Conservation (phyloP, 2,329 filamentous ascomycete species). For the Orbilia javanica region DNA sequence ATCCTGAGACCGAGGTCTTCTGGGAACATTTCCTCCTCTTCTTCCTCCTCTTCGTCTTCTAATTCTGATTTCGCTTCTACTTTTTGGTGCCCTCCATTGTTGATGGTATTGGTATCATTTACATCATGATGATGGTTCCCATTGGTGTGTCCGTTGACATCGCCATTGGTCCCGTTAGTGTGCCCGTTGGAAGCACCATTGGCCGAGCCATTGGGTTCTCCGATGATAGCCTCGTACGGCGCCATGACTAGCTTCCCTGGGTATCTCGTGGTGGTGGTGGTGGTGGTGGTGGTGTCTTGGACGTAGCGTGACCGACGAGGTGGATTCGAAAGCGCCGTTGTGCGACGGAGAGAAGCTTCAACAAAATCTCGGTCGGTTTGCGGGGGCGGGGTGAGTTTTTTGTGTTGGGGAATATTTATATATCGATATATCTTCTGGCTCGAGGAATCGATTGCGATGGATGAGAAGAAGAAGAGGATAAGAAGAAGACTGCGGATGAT, state of each 20-base stretch:
- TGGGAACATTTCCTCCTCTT: slow-evolving; percentile 58
- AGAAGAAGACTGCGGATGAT: too few species aligned
- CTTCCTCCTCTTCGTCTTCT: slow-evolving; percentile 27
- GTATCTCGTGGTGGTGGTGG: background rate
- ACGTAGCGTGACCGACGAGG: background rate
- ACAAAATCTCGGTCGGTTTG: background rate
- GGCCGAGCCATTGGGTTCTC: background rate
- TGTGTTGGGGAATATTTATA: background rate
- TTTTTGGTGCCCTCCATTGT: too few species aligned
- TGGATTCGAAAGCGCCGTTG: background rate
- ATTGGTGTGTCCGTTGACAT: background rate
- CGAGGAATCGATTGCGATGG: background rate
- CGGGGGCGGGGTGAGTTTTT: background rate
- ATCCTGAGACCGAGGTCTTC: slow-evolving; percentile 73
- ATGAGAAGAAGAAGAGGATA: too few species aligned
- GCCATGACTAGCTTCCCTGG: too few species aligned
- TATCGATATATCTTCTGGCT: too few species aligned
- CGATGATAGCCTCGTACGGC: slow-evolving; percentile 12
- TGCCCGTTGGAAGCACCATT: slow-evolving; percentile 22
- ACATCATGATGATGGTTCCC: too few species aligned
- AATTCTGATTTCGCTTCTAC: too few species aligned
- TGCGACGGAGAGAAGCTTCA: slow-evolving; percentile 4
- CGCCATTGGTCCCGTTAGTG: slow-evolving; percentile 2
- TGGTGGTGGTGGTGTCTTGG: background rate
- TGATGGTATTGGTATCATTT: background rate